Percentiles rank a stretch among this genome's conserved stretches.
These are phyloP conservation scores for Limnomonas spitsbergensis DNA, from an alignment of 139 green algal genomes.

Conservation along the genomic window DNA sequence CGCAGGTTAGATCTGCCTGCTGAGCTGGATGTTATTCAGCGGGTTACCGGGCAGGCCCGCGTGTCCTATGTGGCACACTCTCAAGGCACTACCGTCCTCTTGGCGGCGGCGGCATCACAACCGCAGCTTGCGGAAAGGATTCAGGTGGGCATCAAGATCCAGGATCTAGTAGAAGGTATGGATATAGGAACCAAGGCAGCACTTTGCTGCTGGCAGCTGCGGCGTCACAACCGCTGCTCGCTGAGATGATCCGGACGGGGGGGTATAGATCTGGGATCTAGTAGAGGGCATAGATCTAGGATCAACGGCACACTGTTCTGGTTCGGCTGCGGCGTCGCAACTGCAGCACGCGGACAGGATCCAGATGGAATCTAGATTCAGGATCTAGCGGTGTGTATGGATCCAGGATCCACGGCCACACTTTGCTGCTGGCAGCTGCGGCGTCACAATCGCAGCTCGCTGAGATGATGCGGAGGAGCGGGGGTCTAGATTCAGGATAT, in stretches of 20 bases:
- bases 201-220: constrained; percentile 50
- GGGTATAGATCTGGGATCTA: too few relatives aligned
- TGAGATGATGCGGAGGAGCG: background rate
- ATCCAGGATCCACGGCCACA: constrained; percentile 56
- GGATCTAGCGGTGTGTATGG: too few relatives aligned
- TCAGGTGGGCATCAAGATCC: background rate
- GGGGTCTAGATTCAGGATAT: too few relatives aligned
- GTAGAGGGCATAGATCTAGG: too few relatives aligned
- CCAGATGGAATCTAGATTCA: too few relatives aligned
- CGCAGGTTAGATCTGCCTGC: constrained; percentile 51
- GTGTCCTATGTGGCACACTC: constrained; percentile 49
- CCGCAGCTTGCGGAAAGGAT: constrained; percentile 8
- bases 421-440: constrained; percentile 47
- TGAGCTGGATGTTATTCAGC: constrained; percentile 29
- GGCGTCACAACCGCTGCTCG: constrained; percentile 15
- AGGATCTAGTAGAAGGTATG: too few relatives aligned
- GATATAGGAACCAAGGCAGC: too few relatives aligned
- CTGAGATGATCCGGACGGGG: background rate
- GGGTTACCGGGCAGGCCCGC: constrained; percentile 10
- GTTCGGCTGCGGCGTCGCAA: constrained; percentile 36
- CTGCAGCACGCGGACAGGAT: too few relatives aligned
- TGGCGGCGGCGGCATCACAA: constrained; percentile 39
- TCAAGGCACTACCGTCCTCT: constrained; percentile 49
- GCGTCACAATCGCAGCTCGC: constrained; percentile 13
- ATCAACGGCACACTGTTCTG: constrained; percentile 49